Percentiles rank a stretch among this genome's conserved stretches.
Conservation (phyloP, 768 basidiomycete genomes). For the Suillus spraguei region DNA sequence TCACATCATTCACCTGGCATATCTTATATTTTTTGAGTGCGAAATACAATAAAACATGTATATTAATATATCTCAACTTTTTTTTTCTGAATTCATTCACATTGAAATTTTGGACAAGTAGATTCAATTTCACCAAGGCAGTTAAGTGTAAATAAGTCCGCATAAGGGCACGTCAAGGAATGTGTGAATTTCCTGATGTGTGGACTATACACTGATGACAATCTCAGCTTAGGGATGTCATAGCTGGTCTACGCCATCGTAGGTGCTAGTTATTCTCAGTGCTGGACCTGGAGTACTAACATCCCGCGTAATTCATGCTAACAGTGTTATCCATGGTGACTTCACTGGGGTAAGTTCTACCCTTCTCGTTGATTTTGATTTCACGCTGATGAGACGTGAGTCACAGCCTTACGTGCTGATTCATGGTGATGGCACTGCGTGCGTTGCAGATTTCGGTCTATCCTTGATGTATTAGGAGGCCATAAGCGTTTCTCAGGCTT, state of each 20-base stretch:
- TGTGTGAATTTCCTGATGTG: too few species aligned
- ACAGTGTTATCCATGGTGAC: conserved; percentile 11
- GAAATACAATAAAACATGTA: too few species aligned
- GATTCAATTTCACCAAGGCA: too few species aligned
- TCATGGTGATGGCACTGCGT: conserved; percentile 31
- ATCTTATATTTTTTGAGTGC: too few species aligned
- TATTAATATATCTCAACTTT: too few species aligned
- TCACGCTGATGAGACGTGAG: background rate
- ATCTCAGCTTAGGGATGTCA: background rate
- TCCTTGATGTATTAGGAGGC: conserved; percentile 40
- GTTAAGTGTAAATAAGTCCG: too few species aligned
- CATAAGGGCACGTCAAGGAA: too few species aligned
- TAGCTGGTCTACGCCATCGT: background rate
- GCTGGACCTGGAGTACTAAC: background rate
- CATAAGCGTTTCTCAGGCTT: conserved; percentile 15
- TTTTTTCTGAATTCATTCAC: too few species aligned
- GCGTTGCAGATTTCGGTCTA: conserved; percentile 41
- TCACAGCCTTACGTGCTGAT: conserved; percentile 39
- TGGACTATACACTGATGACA: background rate
- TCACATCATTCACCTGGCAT: too few species aligned
- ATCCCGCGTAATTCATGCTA: conserved; percentile 1
- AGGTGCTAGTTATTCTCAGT: background rate
- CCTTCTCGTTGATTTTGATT: background rate
- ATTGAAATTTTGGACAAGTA: too few species aligned
- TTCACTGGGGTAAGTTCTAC: conserved; percentile 11